A percentile compares a stretch with the other conserved stretches of the same genome.
phyloP scores from a whole-genome alignment of 306 rosid species.

The Vigna mungo region DNA sequence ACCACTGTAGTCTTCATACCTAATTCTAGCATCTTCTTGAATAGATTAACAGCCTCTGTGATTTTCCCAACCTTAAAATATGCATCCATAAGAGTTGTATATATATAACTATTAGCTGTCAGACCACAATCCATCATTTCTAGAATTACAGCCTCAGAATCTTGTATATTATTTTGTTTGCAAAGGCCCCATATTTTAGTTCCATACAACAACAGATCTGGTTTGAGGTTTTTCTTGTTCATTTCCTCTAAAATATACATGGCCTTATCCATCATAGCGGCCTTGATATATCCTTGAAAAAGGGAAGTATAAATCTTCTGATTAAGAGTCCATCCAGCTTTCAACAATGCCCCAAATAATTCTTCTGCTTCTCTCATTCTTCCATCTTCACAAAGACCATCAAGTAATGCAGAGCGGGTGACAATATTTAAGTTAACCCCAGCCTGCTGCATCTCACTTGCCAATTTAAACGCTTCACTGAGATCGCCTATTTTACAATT shows the following conservation, averaged over 20 bases:
- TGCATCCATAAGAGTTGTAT: slow-evolving; percentile 81
- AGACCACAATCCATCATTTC: slow-evolving; percentile 73
- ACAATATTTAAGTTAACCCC: slow-evolving; percentile 70
- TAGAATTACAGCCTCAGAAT: slow-evolving; percentile 57
- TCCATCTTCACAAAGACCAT: slow-evolving; percentile 84
- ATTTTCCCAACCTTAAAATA: slow-evolving; percentile 81
- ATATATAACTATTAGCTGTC: slow-evolving; percentile 67
- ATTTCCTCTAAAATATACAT: slow-evolving; percentile 68
- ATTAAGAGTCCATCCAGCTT: slow-evolving; percentile 70
- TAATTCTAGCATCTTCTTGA: slow-evolving; percentile 73
- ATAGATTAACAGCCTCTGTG: slow-evolving; percentile 63
- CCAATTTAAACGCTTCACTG: slow-evolving; percentile 71
- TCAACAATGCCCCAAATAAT: slow-evolving; percentile 66
- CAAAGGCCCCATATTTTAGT: slow-evolving; percentile 83
- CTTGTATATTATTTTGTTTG: slow-evolving; percentile 70
- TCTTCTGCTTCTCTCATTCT: slow-evolving; percentile 81
- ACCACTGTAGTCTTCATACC: slow-evolving; percentile 71
- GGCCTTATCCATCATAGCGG: slow-evolving; percentile 66
- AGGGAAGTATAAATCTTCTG: slow-evolving; percentile 68
- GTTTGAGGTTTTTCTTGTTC: slow-evolving; percentile 67
- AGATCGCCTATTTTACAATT: slow-evolving; percentile 79
- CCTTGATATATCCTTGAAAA: slow-evolving; percentile 84
- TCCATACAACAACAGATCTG: slow-evolving; percentile 72
- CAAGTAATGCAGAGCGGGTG: slow-evolving; percentile 72
- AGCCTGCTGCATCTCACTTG: slow-evolving; percentile 71